Conservation (phyloP, 352 stramenopile species). For the Phytophthora sp. region DNA sequence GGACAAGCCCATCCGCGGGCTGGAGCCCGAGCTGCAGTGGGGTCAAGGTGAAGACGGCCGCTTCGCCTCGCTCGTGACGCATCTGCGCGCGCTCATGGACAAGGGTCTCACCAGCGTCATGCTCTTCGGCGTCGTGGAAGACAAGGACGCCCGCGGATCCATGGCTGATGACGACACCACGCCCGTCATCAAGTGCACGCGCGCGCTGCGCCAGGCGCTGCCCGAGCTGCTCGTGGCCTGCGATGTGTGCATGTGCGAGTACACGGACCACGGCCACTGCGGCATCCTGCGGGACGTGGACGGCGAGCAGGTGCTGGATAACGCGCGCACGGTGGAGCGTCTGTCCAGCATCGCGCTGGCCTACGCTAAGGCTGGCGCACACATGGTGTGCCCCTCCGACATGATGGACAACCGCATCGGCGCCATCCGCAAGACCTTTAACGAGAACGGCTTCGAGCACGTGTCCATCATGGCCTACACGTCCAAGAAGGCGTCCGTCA, state of each 20-base stretch:
- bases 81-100: slow-evolving; percentile 69
- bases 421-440: slow-evolving; percentile 94
- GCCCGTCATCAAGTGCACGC: slow-evolving; percentile 79
- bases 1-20: slow-evolving; percentile 76
- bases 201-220: slow-evolving; percentile 63
- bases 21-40: slow-evolving; percentile 90
- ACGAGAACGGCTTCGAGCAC: slow-evolving; percentile 96
- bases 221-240: slow-evolving; percentile 85
- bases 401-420: slow-evolving; percentile 98
- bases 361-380: slow-evolving; percentile 95
- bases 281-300: slow-evolving; percentile 89
- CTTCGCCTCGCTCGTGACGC: slow-evolving; percentile 74
- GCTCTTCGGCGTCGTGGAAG: slow-evolving; percentile 89
- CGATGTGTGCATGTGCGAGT: slow-evolving; percentile 92
- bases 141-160: slow-evolving; percentile 78
- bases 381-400: slow-evolving; percentile 97
- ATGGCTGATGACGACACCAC: slow-evolving; percentile 79
- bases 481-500: slow-evolving; percentile 97
- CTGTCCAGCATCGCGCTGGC: slow-evolving; percentile 95
- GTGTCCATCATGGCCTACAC: slow-evolving; percentile 99
- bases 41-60: slow-evolving; percentile 64
- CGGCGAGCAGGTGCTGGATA: slow-evolving; percentile 96
- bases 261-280: slow-evolving; percentile 91
- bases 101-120: slow-evolving; percentile 88
- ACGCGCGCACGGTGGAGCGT: slow-evolving; percentile 95